A percentile compares a stretch with the other conserved stretches of the same genome.
These are phyloP conservation scores for Heliamphora pulchella DNA, from an alignment of 179 eudicot species.

Conservation along the genomic window DNA sequence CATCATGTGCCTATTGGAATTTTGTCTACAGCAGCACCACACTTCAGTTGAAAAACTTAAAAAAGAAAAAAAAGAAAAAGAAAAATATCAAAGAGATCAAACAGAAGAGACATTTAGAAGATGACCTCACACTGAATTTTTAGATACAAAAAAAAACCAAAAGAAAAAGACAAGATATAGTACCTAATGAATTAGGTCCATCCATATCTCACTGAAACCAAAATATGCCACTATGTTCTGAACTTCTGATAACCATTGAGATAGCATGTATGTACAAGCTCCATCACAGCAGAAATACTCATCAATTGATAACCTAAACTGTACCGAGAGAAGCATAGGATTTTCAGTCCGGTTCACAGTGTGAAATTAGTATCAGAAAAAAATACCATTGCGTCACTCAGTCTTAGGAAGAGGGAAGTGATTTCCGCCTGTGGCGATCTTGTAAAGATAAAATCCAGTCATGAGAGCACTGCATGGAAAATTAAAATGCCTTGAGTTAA, in stretches of 20 bases:
- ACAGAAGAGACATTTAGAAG: not conserved
- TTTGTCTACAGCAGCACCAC: not conserved
- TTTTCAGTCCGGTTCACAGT: not conserved
- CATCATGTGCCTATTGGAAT: not conserved
- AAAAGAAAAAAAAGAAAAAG: not conserved
- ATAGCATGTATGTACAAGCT: no score
- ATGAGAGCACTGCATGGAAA: constrained; percentile 65
- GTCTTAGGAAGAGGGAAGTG: constrained; percentile 55
- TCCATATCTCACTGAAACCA: no score
- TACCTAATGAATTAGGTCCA: no score
- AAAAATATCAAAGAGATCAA: no score
- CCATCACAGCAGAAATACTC: not conserved
- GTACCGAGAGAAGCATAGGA: not conserved
- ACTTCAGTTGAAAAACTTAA: not conserved
- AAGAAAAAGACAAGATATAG: no score
- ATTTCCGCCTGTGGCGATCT: constrained; percentile 83
- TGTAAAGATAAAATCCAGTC: constrained; percentile 79
- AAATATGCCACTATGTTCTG: no score
- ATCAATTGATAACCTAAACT: not conserved
- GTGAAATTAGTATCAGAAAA: not conserved
- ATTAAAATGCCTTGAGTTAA: not conserved
- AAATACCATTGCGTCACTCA: constrained; percentile 30
- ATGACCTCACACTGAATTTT: not conserved
- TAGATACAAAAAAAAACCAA: no score
- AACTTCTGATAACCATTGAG: no score